Evolutionary conservation across 768 basidiomycete species (phyloP).

Genomic region (Amanita pallidorosea): DNA sequence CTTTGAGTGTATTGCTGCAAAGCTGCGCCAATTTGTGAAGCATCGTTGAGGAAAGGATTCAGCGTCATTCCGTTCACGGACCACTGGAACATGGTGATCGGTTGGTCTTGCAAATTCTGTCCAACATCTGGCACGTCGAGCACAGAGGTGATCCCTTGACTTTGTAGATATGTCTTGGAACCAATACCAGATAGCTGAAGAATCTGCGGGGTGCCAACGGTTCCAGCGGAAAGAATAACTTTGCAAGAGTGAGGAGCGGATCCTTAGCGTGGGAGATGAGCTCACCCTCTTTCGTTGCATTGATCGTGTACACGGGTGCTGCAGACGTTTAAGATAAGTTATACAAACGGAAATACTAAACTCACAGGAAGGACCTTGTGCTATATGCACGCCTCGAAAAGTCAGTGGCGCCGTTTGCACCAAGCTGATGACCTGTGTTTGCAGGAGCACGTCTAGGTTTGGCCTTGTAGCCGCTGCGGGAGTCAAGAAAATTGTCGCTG

Average conservation of each 20-base stretch:
- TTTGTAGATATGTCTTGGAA: slow-evolving; percentile 12
- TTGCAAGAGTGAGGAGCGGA: neutral
- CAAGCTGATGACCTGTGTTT: neutral
- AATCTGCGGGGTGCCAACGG: slow-evolving; percentile 22
- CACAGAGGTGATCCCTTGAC: slow-evolving; percentile 15
- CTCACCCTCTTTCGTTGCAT: slow-evolving; percentile 19
- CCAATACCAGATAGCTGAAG: slow-evolving; percentile 26
- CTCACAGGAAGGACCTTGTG: slow-evolving; percentile 9
- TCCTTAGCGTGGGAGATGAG: neutral
- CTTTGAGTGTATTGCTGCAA: slow-evolving; percentile 18
- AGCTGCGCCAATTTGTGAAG: slow-evolving; percentile 11
- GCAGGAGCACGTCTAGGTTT: slow-evolving; percentile 22
- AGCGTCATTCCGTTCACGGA: slow-evolving; percentile 17
- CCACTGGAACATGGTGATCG: slow-evolving; percentile 7
- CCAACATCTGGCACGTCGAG: slow-evolving; percentile 25
- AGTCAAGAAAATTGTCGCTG: slow-evolving; percentile 21
- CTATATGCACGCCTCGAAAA: slow-evolving; percentile 15
- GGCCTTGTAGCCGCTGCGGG: slow-evolving; percentile 12
- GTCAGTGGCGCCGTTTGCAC: neutral
- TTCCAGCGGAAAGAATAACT: slow-evolving; percentile 26
- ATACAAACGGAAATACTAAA: neutral
- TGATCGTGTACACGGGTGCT: slow-evolving; percentile 5
- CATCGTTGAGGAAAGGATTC: slow-evolving; percentile 16
- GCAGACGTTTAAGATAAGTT: neutral
- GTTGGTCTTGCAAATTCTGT: slow-evolving; percentile 7